Evolutionary conservation across 306 rosid genomes (phyloP), one percentile per base, ranked within the genome.

Genomic region (Trifolium subterraneum): DNA sequence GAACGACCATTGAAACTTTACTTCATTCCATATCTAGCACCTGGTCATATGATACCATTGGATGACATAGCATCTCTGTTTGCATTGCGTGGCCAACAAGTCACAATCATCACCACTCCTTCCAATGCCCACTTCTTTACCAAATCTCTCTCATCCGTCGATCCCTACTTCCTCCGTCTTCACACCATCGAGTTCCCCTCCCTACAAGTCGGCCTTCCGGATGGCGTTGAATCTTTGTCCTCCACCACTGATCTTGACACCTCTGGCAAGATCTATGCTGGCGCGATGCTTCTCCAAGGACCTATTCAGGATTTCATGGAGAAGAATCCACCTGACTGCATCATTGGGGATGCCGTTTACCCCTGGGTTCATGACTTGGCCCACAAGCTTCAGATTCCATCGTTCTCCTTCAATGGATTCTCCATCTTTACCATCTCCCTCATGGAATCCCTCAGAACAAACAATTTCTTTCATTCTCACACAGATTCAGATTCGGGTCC

Each of bases 61-160:
- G 54, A 73, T 2, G 83, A 77, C 67, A 74, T 80, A 75, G 84
- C 83, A 14, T 59, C 71, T 18, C 64, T 77, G 51, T 83, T 86
- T 9, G 52, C 79, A 22, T 22, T 77, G 12, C 80, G 77, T 3
- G 85, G 87, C 4, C 78, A 64, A 18, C 74, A 77, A 3, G 86
- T 73, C 15, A 85, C 89, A 29, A 51, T 85, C 80, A 77, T 85
- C 73, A 68, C 86, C 62, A 79, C 86, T 41, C 78, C 80, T 2
- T 42, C 55, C 66, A 79, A 82, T 39, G 72, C 71, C 15, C 58
- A 20, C 1, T 25, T 16, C 45, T 38, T 85, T 33, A 64, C 7
- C 0, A 70, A 73, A 3, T 60, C 59, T 20, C 59, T 52, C 59
- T n/a, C n/a, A n/a, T n/a, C n/a, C n/a, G n/a, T n/a, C n/a, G n/a